Evolutionary conservation across 2,329 filamentous ascomycete genomes (phyloP).

Genomic region (Nemania sp.): DNA sequence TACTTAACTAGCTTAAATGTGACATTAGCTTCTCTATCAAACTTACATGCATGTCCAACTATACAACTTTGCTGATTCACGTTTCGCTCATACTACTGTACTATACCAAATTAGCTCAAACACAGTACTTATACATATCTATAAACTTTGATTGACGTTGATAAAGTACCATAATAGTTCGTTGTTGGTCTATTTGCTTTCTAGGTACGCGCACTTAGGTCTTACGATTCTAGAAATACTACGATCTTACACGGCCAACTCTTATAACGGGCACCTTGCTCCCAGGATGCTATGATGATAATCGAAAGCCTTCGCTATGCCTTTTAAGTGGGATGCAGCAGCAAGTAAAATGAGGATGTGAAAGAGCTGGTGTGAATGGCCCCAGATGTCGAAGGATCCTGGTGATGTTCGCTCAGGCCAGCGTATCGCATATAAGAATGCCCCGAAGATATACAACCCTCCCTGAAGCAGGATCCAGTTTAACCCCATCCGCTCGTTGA

Average conservation of each 20-base stretch:
- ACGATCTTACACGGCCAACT: background rate
- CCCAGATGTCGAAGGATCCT: conserved; percentile 88
- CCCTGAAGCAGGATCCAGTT: conserved; percentile 85
- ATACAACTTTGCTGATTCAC: background rate
- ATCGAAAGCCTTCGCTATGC: conserved; percentile 86
- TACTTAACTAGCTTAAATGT: background rate
- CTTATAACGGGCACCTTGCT: conserved; percentile 57
- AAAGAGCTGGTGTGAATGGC: conserved; percentile 96
- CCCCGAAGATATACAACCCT: conserved; percentile 85
- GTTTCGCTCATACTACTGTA: background rate
- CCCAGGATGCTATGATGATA: conserved; percentile 76
- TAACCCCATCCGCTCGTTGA: conserved; percentile 81
- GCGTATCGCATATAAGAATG: conserved; percentile 85
- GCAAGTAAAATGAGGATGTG: conserved; percentile 89
- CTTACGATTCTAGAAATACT: background rate
- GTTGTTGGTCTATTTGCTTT: background rate
- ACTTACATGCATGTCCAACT: too few relatives aligned
- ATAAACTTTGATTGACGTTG: background rate
- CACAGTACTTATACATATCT: background rate
- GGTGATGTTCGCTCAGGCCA: conserved; percentile 86
- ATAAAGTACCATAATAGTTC: background rate
- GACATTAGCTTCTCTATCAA: background rate
- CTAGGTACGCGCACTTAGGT: background rate
- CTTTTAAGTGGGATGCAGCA: conserved; percentile 82
- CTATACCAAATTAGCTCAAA: background rate